phyloP scores from a whole-genome alignment of 2,329 filamentous ascomycete species.

The Sporothrix pseudoabietina region DNA sequence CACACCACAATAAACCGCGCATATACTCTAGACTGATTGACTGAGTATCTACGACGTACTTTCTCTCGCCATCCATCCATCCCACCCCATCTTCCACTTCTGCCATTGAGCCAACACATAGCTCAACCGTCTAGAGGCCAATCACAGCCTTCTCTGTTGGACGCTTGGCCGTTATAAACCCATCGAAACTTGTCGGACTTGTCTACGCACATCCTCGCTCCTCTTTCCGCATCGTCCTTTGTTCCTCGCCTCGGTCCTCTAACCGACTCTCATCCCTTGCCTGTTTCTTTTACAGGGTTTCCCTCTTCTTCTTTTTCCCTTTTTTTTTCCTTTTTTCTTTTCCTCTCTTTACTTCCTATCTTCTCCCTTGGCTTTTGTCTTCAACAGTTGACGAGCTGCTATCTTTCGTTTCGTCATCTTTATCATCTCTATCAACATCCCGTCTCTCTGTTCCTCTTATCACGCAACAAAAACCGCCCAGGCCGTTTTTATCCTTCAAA shows the following conservation, averaged over 20 bases:
- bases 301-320: neutral
- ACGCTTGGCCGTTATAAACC: conserved; percentile 12
- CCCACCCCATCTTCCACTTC: conserved; percentile 13
- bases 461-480: neutral
- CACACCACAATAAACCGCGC: conserved; percentile 8
- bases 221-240: conserved; percentile 18
- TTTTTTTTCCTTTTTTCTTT: conserved; percentile 2
- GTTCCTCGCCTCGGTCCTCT: neutral
- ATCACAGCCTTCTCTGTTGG: conserved; percentile 3
- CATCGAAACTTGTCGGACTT: neutral
- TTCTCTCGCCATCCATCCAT: conserved; percentile 7
- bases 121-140: conserved; percentile 14
- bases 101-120: conserved; percentile 20
- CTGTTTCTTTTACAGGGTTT: neutral
- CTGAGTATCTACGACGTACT: neutral
- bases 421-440: neutral
- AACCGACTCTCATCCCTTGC: conserved; percentile 6
- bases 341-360: neutral
- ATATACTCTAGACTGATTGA: neutral
- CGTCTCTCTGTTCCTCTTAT: conserved; percentile 1
- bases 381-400: neutral
- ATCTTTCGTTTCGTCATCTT: conserved; percentile 1
- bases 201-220: neutral
- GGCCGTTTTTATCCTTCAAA: conserved; percentile 19
- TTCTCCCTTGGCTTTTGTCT: neutral